phyloP scores from a whole-genome alignment of 768 basidiomycete genomes.

The Aureoboletus auriporus region DNA sequence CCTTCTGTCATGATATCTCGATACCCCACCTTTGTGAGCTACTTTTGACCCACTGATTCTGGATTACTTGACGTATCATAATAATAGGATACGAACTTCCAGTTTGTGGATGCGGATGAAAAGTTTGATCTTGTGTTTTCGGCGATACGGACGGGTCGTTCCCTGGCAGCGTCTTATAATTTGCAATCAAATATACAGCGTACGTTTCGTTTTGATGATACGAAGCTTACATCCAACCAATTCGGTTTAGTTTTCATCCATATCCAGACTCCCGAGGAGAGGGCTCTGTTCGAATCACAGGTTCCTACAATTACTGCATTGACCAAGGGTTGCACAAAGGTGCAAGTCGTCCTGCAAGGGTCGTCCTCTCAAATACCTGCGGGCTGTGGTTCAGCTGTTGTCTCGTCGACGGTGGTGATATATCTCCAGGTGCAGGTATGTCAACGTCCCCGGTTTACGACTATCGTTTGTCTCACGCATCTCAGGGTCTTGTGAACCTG shows the following conservation, averaged over 20 bases:
- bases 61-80: not conserved
- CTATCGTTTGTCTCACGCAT: not conserved
- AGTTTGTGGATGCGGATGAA: slow-evolving; percentile 70
- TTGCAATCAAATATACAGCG: slow-evolving; percentile 82
- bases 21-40: slow-evolving; percentile 76
- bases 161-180: slow-evolving; percentile 85
- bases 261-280: slow-evolving; percentile 59
- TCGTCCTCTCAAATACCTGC: slow-evolving; percentile 64
- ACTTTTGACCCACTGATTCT: not conserved
- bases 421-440: slow-evolving; percentile 84
- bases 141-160: slow-evolving; percentile 74
- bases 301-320: slow-evolving; percentile 69
- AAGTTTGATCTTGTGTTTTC: slow-evolving; percentile 85
- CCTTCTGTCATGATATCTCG: slow-evolving; percentile 87
- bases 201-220: slow-evolving; percentile 29
- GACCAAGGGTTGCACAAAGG: slow-evolving; percentile 82
- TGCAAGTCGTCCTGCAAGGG: slow-evolving; percentile 64
- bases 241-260: slow-evolving; percentile 67
- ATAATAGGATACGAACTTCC: slow-evolving; percentile 55
- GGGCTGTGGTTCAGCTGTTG: slow-evolving; percentile 82
- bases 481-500: slow-evolving; percentile 84
- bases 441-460: not conserved
- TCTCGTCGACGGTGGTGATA: slow-evolving; percentile 70
- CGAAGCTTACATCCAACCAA: not conserved
- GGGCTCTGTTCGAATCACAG: slow-evolving; percentile 67